phyloP scores from a whole-genome alignment of 163 green algal genomes.

The Coccomyxa subellipsoidea region DNA sequence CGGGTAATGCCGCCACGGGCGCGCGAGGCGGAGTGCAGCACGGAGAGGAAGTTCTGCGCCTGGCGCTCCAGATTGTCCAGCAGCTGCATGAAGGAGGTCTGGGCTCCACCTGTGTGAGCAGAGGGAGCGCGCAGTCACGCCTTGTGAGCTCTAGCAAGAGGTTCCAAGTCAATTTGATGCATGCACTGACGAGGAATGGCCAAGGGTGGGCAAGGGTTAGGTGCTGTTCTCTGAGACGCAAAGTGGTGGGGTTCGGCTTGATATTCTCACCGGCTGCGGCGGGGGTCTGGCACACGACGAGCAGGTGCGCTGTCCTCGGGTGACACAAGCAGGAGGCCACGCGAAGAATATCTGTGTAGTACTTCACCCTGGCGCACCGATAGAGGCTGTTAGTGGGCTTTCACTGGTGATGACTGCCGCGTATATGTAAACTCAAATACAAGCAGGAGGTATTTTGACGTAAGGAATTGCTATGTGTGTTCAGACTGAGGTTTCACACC shows the following conservation, averaged over 20 bases:
- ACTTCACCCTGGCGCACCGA: neutral
- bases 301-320: neutral
- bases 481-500: neutral
- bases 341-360: conserved; percentile 13
- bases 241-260: too few species aligned
- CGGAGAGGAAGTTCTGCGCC: conserved; percentile 3
- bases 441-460: too few species aligned
- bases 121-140: too few species aligned
- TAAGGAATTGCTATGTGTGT: too few species aligned
- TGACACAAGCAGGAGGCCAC: conserved; percentile 3
- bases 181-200: too few species aligned
- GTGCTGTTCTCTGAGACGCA: neutral
- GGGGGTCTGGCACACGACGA: neutral
- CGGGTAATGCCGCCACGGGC: neutral
- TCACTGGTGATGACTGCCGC: too few species aligned
- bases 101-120: neutral
- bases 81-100: neutral
- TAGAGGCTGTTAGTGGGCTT: too few species aligned
- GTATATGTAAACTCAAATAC: too few species aligned
- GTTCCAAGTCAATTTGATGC: too few species aligned
- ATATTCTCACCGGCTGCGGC: neutral
- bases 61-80: conserved; percentile 1
- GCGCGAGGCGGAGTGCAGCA: neutral
- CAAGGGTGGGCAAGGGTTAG: too few species aligned
- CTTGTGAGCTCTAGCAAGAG: too few species aligned